A percentile compares a stretch with the other conserved stretches of the same genome.
These are phyloP conservation scores for Trapa incisa DNA, from an alignment of 345 rosid genomes.

Conservation along the genomic window DNA sequence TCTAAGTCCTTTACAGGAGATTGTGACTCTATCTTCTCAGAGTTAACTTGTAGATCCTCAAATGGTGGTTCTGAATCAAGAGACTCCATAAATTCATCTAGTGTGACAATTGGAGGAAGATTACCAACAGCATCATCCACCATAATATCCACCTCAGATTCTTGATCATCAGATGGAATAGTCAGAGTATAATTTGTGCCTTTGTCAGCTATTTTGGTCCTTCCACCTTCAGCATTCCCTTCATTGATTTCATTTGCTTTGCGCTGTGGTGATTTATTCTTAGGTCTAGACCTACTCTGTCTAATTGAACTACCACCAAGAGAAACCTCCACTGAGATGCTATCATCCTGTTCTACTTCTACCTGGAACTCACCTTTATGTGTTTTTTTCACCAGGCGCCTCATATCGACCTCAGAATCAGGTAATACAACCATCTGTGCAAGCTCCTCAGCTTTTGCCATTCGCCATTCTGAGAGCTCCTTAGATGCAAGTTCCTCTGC, in stretches of 20 bases:
- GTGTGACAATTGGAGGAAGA: slow-evolving; percentile 88
- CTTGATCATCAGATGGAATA: slow-evolving; percentile 49
- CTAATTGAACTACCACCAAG: slow-evolving; percentile 28
- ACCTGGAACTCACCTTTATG: slow-evolving; percentile 95
- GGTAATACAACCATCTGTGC: slow-evolving; percentile 90
- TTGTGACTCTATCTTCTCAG: slow-evolving; percentile 18
- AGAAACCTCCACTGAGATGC: slow-evolving; percentile 47
- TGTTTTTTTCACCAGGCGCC: slow-evolving; percentile 78
- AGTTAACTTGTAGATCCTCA: slow-evolving; percentile 40
- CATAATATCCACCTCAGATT: slow-evolving; percentile 49
- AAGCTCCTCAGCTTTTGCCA: slow-evolving; percentile 85
- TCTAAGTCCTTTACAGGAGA: slow-evolving; percentile 30
- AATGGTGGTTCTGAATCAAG: slow-evolving; percentile 85
- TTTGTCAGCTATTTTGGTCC: slow-evolving; percentile 21
- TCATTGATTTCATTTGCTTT: slow-evolving; percentile 21
- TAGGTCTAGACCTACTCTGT: slow-evolving; percentile 18
- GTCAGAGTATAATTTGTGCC: slow-evolving; percentile 27
- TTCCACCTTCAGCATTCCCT: slow-evolving; percentile 18
- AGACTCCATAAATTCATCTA: slow-evolving; percentile 86
- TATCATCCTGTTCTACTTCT: slow-evolving; percentile 53
- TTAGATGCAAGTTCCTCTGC: slow-evolving; percentile 95
- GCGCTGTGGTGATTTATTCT: slow-evolving; percentile 13
- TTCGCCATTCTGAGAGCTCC: slow-evolving; percentile 89
- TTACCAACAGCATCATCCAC: slow-evolving; percentile 75
- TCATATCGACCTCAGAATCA: slow-evolving; percentile 55